Conservation (phyloP, 805 yeast species). For the Ogataea henricii region DNA sequence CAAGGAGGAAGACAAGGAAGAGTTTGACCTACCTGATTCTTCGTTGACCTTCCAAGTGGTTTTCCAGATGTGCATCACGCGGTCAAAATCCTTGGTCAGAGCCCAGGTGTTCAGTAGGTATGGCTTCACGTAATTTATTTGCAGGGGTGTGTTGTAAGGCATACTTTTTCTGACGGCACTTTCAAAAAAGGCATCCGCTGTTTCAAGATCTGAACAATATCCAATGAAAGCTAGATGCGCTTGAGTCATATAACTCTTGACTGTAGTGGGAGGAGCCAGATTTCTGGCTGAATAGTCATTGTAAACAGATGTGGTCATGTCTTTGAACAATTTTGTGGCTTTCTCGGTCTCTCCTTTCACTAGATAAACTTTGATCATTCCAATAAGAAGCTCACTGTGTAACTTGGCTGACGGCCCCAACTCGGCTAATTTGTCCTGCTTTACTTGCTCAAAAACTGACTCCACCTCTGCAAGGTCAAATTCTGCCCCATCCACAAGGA, state of each 20-base stretch:
- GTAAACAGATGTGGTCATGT: constrained; percentile 53
- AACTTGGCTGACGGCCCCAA: constrained; percentile 12
- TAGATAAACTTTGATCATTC: constrained; percentile 74
- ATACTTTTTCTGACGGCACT: constrained; percentile 65
- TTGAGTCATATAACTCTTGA: constrained; percentile 58
- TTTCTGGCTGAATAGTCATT: constrained; percentile 23
- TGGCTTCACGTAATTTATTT: constrained; percentile 69
- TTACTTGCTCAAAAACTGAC: constrained; percentile 47
- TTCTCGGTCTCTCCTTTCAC: constrained; percentile 60
- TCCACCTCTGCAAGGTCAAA: constrained; percentile 60
- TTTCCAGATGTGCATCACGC: constrained; percentile 62
- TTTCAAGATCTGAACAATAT: constrained; percentile 64
- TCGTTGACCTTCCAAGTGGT: constrained; percentile 59
- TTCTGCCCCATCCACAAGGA: constrained; percentile 59
- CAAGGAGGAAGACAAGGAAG: constrained; percentile 70
- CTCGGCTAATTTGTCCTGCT: constrained; percentile 28
- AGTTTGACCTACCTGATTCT: constrained; percentile 46
- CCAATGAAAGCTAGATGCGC: constrained; percentile 81
- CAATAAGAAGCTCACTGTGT: constrained; percentile 55
- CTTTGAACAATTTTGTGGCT: constrained; percentile 64
- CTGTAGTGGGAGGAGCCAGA: constrained; percentile 31
- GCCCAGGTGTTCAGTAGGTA: constrained; percentile 63
- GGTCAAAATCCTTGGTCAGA: constrained; percentile 54
- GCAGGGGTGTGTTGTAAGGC: constrained; percentile 71
- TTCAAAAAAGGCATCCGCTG: constrained; percentile 73